A percentile compares a stretch with the other conserved stretches of the same genome.
These are phyloP conservation scores for Pharnaceum exiguum DNA, from an alignment of 148 eudicot genomes.

Conservation along the genomic window DNA sequence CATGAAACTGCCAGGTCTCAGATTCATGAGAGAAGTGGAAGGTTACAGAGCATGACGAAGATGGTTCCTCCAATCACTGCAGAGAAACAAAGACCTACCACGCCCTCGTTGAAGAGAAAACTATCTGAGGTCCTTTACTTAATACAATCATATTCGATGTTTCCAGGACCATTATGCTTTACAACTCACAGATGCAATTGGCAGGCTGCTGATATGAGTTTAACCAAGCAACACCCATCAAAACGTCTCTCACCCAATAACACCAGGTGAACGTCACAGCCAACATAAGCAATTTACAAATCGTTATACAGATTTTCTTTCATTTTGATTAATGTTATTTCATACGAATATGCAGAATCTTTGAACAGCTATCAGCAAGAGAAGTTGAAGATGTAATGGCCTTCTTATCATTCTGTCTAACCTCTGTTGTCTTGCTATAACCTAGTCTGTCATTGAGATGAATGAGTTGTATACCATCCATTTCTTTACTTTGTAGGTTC, in stretches of 20 bases:
- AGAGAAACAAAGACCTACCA: constrained; percentile 32
- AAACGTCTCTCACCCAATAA: constrained; percentile 55
- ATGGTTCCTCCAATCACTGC: constrained; percentile 12
- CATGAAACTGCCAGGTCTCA: constrained; percentile 23
- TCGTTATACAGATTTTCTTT: constrained; percentile 1
- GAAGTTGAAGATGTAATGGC: constrained; percentile 39
- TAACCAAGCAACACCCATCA: constrained; percentile 28
- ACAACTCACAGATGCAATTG: constrained; percentile 14
- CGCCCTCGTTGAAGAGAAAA: constrained; percentile 63
- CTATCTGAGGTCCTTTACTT: constrained; percentile 37
- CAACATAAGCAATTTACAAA: background rate
- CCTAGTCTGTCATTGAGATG: background rate
- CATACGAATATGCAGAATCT: constrained; percentile 38
- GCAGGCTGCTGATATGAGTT: constrained; percentile 36
- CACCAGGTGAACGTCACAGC: constrained; percentile 40
- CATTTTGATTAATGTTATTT: constrained; percentile 1
- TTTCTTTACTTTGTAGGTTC: constrained; percentile 30
- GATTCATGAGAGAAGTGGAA: constrained; percentile 11
- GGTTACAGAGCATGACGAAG: constrained; percentile 17
- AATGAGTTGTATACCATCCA: background rate
- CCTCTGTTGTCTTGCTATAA: too few species aligned
- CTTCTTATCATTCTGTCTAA: constrained; percentile 5
- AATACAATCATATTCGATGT: background rate
- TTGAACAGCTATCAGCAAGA: constrained; percentile 24
- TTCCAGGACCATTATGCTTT: background rate